Conservation (phyloP, 371 early-diverging fungal species). For the Mortierella sp. region DNA sequence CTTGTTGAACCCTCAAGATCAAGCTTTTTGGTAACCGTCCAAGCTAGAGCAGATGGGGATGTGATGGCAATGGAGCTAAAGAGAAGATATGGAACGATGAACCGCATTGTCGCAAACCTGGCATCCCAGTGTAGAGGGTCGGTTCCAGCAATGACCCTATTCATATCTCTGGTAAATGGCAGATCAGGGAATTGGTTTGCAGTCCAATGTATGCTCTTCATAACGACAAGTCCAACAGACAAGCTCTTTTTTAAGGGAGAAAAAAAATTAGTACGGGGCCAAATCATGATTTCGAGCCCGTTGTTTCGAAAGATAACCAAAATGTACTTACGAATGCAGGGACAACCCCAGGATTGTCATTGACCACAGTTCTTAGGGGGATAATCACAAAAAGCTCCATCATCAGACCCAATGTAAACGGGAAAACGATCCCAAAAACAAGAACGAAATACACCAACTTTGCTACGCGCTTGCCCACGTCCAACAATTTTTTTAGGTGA, state of each 20-base stretch:
- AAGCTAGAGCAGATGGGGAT: conserved; percentile 22
- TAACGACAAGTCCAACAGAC: conserved; percentile 70
- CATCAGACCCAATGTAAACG: conserved; percentile 61
- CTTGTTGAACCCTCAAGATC: conserved; percentile 31
- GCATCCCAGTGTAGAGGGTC: conserved; percentile 28
- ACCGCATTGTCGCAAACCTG: conserved; percentile 11
- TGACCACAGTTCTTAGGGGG: conserved; percentile 55
- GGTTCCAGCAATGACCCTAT: conserved; percentile 36
- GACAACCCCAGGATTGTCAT: conserved; percentile 48
- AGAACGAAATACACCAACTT: conserved; percentile 58
- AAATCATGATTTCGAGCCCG: background rate
- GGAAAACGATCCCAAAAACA: conserved; percentile 61
- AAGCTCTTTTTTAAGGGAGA: conserved; percentile 58
- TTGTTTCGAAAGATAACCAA: background rate
- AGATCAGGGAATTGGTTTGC: conserved; percentile 64
- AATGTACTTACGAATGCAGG: conserved; percentile 48
- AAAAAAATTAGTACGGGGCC: conserved; percentile 10
- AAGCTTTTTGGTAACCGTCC: background rate
- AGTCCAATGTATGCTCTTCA: conserved; percentile 64
- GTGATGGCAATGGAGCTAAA: conserved; percentile 1
- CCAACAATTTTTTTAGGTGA: background rate
- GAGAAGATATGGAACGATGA: conserved; percentile 21
- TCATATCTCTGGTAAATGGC: conserved; percentile 53
- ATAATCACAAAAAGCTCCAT: conserved; percentile 65
- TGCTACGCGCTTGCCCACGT: conserved; percentile 3